Evolutionary conservation across 2,329 filamentous ascomycete species (phyloP), one percentile per base, ranked within the genome.

Genomic region (Chaetothyriales sp.): DNA sequence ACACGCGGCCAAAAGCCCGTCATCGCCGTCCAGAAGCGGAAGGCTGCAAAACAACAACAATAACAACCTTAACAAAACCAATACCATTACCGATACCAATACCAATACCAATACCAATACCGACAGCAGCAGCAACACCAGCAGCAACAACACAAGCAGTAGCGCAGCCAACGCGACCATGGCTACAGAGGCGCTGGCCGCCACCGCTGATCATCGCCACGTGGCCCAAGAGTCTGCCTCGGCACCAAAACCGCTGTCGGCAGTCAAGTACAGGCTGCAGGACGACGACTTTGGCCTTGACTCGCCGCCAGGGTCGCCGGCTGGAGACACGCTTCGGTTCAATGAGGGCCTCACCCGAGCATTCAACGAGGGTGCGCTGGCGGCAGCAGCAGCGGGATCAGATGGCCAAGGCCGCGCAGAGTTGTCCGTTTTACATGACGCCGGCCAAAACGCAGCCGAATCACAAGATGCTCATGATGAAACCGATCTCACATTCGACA

Each of bases 361-460:
- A 18, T 59, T 60, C 20, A 50, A 53, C 22, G 48, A 53, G 15
- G 53, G 59, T 51, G 52, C 59, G 46, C 48, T 56, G n/a, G 56
- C 72, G 73, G 18, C 75, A 75, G 49, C 55, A 48, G 22, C 53
- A 54, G 57, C 61, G 53, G 48, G 49, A 52, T 51, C 57, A 52
- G 44, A 60, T 49, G 55, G 55, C 51, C 53, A 57, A 45, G 18
- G 26, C 18, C 22, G 22, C 22, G 22, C 22, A 25, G 10, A 2
- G 18, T 58, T 55, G 44, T 56, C 57, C 26, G 46, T 53, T 26
- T 55, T 51, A 48, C 53, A 55, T 46, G 43, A 48, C 36, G 45
- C 53, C n/a, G 52, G 20, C n/a, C 36, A 48, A 10, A 43, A 19
- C 19, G 32, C 51, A 8, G n/a, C 20, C 25, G 49, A 50, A 26